Evolutionary conservation across 2,329 filamentous ascomycete genomes (phyloP), one percentile per base, ranked within the genome.

Genomic region (Aspergillus oerlinghausenensis): DNA sequence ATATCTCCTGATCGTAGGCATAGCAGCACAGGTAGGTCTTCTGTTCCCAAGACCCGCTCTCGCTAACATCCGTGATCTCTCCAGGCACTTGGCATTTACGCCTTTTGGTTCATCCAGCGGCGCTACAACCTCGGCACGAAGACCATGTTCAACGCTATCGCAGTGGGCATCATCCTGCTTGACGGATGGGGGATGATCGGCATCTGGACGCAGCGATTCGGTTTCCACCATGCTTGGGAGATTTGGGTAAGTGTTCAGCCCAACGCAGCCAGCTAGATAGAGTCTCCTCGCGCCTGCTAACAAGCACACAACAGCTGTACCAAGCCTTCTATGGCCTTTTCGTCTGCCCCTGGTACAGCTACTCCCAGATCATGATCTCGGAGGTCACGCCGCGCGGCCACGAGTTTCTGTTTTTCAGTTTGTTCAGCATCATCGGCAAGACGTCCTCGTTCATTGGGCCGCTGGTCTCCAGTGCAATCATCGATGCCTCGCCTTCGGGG

Each of bases 401-500:
- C 64, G 87, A 88, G 62, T 88, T 88, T 63, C 73, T 89, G 10
- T 89, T 89, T 76, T 89, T 89, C 78, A 82, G 79, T 49, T 71
- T 89, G 1, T 88, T 88, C 72, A 85, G 81, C 59, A 87, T 88
- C 63, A 82, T 88, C 28, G 85, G 86, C 48, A 89, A 89, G 72
- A 86, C 85, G 0, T 85, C 81, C 7, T 84, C 81, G 1, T 88
- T 88, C 63, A 87, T 89, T 55, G 86, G 86, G 0, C 87, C 86
- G 0, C 73, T 89, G 26, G 85, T 89, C n/a, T 84, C 82, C 55
- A 84, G 81, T 60, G 86, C 86, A 5, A 89, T 89, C 56, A 88
- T 89, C 55, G 85, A 88, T 66, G 82, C 82, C 0, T 79, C 78
- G 5, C 78, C 81, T 0, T 77, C 75, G 1, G 70, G 73, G 14